phyloP scores from a whole-genome alignment of 2,329 filamentous ascomycete genomes.

The Paraphoma sp. region DNA sequence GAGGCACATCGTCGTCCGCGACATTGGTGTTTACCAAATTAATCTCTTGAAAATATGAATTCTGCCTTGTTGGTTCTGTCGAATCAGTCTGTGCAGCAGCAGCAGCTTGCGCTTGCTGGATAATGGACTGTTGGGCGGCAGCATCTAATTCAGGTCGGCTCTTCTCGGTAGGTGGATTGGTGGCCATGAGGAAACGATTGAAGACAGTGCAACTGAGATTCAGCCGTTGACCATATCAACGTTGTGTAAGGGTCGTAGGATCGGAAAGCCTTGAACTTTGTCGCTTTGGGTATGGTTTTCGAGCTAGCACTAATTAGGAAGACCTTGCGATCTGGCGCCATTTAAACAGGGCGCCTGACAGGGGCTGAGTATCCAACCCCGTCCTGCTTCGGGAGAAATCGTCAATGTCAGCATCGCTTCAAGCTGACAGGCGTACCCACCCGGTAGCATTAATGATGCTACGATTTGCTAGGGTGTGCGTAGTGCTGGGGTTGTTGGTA shows the following conservation, averaged over 20 bases:
- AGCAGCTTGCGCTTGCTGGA: slow-evolving; percentile 40
- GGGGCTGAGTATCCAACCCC: not conserved
- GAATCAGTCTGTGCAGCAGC: slow-evolving; percentile 27
- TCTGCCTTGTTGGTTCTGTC: slow-evolving; percentile 26
- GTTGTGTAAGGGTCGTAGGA: not conserved
- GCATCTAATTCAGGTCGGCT: slow-evolving; percentile 16
- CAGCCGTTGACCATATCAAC: not conserved
- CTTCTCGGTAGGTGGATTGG: slow-evolving; percentile 6
- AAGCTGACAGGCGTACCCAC: too few species aligned
- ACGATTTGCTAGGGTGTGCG: too few species aligned
- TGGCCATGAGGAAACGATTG: not conserved
- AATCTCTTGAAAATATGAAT: slow-evolving; percentile 25
- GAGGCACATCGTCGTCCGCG: slow-evolving; percentile 29
- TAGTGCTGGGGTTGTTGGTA: too few species aligned
- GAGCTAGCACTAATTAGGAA: not conserved
- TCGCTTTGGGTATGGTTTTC: not conserved
- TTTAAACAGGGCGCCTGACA: not conserved
- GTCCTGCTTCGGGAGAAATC: too few species aligned
- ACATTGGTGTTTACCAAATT: slow-evolving; percentile 25
- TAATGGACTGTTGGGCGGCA: slow-evolving; percentile 31
- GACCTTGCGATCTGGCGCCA: not conserved
- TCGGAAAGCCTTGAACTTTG: not conserved
- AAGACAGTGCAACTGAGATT: not conserved
- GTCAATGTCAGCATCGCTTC: too few species aligned
- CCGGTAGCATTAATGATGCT: too few species aligned